Evolutionary conservation across 768 basidiomycete genomes (phyloP).

Genomic region (Rhizopogon vesiculosus): DNA sequence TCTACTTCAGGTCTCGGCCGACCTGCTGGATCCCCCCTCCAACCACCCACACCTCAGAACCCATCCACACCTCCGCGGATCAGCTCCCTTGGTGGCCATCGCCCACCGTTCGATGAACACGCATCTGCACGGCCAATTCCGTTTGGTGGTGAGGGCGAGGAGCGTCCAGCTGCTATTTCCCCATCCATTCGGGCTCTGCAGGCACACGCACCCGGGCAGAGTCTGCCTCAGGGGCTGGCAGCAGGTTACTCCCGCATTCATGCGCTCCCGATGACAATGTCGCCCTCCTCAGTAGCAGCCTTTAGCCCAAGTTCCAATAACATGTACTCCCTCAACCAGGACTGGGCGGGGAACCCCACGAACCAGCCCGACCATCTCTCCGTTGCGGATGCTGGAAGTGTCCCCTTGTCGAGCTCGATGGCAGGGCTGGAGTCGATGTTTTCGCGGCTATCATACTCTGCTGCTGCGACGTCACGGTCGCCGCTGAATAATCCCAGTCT

Average conservation of each 20-base stretch:
- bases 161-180: constrained; percentile 38
- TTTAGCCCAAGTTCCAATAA: constrained; percentile 28
- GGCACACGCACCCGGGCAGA: constrained; percentile 86
- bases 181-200: constrained; percentile 79
- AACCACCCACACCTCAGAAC: not conserved
- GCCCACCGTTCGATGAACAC: not conserved
- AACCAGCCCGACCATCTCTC: constrained; percentile 16
- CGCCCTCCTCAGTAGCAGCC: constrained; percentile 28
- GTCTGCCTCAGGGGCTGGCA: constrained; percentile 87
- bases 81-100: constrained; percentile 6
- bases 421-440: constrained; percentile 48
- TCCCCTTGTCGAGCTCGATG: constrained; percentile 16
- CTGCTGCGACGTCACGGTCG: constrained; percentile 27
- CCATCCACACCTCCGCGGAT: constrained; percentile 15
- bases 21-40: constrained; percentile 7
- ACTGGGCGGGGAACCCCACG: constrained; percentile 22
- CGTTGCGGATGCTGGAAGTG: constrained; percentile 11
- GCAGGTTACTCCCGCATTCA: constrained; percentile 90
- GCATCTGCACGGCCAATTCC: constrained; percentile 25
- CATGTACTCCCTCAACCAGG: constrained; percentile 24
- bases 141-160: constrained; percentile 16
- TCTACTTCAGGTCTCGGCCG: constrained; percentile 9
- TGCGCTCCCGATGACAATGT: constrained; percentile 46
- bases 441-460: constrained; percentile 53
- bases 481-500: constrained; percentile 4